Percentiles rank a stretch among this genome's conserved stretches.
phyloP scores from a whole-genome alignment of 108 stramenopile species.

The Stephanodiscus triporus region DNA sequence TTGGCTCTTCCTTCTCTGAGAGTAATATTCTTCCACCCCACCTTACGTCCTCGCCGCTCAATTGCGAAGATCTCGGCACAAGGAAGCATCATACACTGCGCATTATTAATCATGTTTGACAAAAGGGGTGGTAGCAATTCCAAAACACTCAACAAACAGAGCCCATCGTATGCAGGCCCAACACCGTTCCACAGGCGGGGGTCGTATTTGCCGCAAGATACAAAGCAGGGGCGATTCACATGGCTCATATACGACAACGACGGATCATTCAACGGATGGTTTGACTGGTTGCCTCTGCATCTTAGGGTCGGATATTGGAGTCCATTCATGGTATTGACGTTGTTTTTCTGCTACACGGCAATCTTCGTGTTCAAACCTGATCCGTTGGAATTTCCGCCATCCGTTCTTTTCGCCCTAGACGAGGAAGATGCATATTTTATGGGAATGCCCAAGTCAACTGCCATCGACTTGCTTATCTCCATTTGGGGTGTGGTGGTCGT shows the following conservation, averaged over 20 bases:
- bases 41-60: too few relatives aligned
- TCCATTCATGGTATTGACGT: constrained; percentile 30
- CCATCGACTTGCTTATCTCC: constrained; percentile 23
- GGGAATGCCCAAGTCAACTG: constrained; percentile 37
- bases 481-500: constrained; percentile 39
- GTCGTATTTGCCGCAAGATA: constrained; percentile 31
- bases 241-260: constrained; percentile 55
- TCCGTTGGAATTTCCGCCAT: constrained; percentile 33
- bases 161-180: constrained; percentile 28
- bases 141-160: background rate
- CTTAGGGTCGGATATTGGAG: constrained; percentile 77
- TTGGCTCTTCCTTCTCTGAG: too few relatives aligned
- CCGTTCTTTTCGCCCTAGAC: background rate
- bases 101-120: background rate
- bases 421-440: constrained; percentile 16
- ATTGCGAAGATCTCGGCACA: too few relatives aligned
- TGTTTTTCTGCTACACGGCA: constrained; percentile 34
- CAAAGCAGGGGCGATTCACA: constrained; percentile 6
- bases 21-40: too few relatives aligned
- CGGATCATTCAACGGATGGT: constrained; percentile 69
- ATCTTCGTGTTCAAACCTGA: constrained; percentile 38
- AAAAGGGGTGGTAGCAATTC: background rate
- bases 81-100: background rate
- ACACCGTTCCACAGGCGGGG: constrained; percentile 38
- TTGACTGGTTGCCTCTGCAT: constrained; percentile 72